A percentile compares a stretch with the other conserved stretches of the same genome.
These are phyloP conservation scores for Brettanomyces anomalus DNA, from an alignment of 805 yeast species.

Conservation along the genomic window DNA sequence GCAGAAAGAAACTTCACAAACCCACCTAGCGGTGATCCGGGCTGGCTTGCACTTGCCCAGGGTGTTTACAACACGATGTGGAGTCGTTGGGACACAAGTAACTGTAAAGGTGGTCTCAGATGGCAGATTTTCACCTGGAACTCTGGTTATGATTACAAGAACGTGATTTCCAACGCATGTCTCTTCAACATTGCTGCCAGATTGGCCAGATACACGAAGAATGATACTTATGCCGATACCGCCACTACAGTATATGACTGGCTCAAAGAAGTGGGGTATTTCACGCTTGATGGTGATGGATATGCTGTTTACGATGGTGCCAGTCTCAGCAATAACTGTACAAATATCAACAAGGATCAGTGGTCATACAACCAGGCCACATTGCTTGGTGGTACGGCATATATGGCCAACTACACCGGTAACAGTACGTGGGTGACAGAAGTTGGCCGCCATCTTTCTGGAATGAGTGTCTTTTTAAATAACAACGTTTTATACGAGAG, in stretches of 20 bases:
- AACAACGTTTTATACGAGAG: conserved; percentile 46
- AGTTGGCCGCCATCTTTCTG: conserved; percentile 28
- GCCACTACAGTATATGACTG: conserved; percentile 72
- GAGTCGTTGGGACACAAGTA: conserved; percentile 59
- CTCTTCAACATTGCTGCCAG: conserved; percentile 77
- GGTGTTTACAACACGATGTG: conserved; percentile 84
- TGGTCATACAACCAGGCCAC: conserved; percentile 73
- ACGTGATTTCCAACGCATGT: conserved; percentile 81
- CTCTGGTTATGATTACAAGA: conserved; percentile 79
- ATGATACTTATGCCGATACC: conserved; percentile 63
- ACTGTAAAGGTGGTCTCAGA: conserved; percentile 72
- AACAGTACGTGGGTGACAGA: conserved; percentile 34
- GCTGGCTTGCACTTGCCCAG: conserved; percentile 72
- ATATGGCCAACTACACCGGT: conserved; percentile 53
- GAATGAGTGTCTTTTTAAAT: conserved; percentile 38
- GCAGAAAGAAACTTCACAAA: conserved; percentile 77
- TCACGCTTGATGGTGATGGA: conserved; percentile 20
- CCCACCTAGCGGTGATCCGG: conserved; percentile 37
- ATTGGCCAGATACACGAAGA: conserved; percentile 68
- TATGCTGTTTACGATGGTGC: conserved; percentile 52
- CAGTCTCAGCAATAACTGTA: conserved; percentile 34
- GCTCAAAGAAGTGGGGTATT: conserved; percentile 27
- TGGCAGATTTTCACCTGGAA: conserved; percentile 93
- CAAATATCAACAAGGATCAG: conserved; percentile 37
- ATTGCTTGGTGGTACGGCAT: conserved; percentile 60